Evolutionary conservation across 768 basidiomycete genomes (phyloP), one percentile per base, ranked within the genome.

Genomic region (Naganishia vaughanmartiniae): DNA sequence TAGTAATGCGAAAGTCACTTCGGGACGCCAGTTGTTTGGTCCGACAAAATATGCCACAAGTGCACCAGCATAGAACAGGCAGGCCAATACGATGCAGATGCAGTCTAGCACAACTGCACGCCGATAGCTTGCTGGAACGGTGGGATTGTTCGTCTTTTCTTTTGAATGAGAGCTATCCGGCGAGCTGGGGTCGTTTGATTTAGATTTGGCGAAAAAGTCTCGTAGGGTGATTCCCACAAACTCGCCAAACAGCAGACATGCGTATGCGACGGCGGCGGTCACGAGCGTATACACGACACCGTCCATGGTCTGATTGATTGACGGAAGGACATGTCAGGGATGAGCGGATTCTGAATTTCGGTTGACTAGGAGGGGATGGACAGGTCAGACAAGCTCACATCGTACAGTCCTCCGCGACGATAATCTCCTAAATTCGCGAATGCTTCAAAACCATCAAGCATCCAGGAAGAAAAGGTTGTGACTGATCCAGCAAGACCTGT

Each of bases 391-490:
- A 34, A 55, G 75, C 90, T 71, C 74, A 92, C 94, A 79, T 90
- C 86, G 72, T 86, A 84, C 36, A 97, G 84, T 65, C 91, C 88
- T 60, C 85, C 84, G 57, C 89, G 86, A 67, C 84, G 78, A 56
- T 84, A 85, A 12, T 83, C 80, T 42, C 83, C 83, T 2, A 85
- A 81, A 78, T 97, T 92, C 0, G 89, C 84, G 87, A 93, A 98
- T 0, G 92, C 90, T 66, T 85, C 81, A 76, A 95, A 98, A 0
- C 92, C 81, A 72, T 94, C 91, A 12, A 91, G 78, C 81, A 97
- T 92, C 96, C 96, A 98, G 45, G 89, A 87, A 19, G 94, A 96
- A 83, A 98, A 98, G 1, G 93, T 97, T 12, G 96, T 99, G 75
- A 98, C 81, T 1, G 92, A 95, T 3, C 95, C 96, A 77, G 96